Evolutionary conservation across 371 early-diverging fungal genomes (phyloP).

Genomic region (Mycotypha africana): DNA sequence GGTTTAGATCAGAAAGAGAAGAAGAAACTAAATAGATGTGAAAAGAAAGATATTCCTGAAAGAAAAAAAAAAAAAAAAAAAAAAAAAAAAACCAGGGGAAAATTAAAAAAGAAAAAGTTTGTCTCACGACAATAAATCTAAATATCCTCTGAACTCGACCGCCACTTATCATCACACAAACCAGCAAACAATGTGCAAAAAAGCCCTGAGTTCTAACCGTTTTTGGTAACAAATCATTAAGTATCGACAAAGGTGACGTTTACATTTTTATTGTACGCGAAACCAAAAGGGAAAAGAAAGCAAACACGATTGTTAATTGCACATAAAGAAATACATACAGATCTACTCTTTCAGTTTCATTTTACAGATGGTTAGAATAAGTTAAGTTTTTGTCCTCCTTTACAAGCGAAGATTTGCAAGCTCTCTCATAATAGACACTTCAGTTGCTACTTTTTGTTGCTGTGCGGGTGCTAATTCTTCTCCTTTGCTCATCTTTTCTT

Average conservation of each 20-base stretch:
- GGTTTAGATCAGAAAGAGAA: too few species aligned
- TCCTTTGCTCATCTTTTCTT: constrained; percentile 71
- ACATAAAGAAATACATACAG: too few species aligned
- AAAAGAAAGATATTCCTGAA: neutral
- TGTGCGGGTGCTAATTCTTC: constrained; percentile 83
- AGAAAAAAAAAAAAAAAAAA: neutral
- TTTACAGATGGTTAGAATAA: too few species aligned
- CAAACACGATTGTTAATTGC: too few species aligned
- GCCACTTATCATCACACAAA: neutral
- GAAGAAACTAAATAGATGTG: too few species aligned
- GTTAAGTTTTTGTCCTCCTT: too few species aligned
- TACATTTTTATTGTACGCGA: neutral
- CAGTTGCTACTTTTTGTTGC: constrained; percentile 33
- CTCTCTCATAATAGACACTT: constrained; percentile 37
- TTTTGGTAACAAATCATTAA: neutral
- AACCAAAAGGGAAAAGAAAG: too few species aligned
- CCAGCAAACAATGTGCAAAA: neutral
- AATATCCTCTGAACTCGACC: too few species aligned
- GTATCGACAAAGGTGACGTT: neutral
- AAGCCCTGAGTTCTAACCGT: neutral
- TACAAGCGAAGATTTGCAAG: constrained; percentile 21
- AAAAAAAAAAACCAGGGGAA: constrained; percentile 1
- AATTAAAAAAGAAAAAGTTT: neutral
- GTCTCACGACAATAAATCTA: too few species aligned
- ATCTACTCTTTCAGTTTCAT: too few species aligned